Evolutionary conservation across 2,329 filamentous ascomycete species (phyloP).

Genomic region (Aspergillus intermedius): DNA sequence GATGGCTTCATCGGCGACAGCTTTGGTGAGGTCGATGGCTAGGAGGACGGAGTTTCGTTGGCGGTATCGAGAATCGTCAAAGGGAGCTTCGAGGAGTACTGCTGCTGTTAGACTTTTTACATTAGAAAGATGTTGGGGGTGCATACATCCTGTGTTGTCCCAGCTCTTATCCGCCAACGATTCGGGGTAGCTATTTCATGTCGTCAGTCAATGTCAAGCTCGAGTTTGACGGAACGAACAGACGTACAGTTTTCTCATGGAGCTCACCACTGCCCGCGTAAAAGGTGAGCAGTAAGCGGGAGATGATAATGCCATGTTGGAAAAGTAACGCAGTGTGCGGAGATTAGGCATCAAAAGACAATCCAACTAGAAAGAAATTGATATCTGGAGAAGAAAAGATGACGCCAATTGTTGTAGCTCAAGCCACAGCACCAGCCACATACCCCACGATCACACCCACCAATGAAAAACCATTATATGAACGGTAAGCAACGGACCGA

Average conservation of each 20-base stretch:
- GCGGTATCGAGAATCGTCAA: constrained; percentile 48
- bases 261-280: constrained; percentile 62
- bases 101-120: background rate
- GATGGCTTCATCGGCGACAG: constrained; percentile 87
- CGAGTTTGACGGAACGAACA: background rate
- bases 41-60: constrained; percentile 65
- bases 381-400: constrained; percentile 1
- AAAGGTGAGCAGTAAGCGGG: constrained; percentile 50
- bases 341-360: constrained; percentile 24
- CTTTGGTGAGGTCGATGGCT: constrained; percentile 83
- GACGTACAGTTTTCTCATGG: constrained; percentile 72
- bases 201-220: constrained; percentile 5
- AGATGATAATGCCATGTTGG: constrained; percentile 28
- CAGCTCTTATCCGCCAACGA: constrained; percentile 81
- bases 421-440: constrained; percentile 16
- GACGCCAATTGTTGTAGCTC: background rate
- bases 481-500: background rate
- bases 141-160: constrained; percentile 81
- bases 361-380: background rate
- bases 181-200: constrained; percentile 67
- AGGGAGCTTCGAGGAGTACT: constrained; percentile 66
- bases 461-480: constrained; percentile 4
- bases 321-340: constrained; percentile 16
- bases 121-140: background rate
- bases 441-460: constrained; percentile 11